phyloP scores from a whole-genome alignment of 441 rosid genomes.

The Sinapis alba region DNA sequence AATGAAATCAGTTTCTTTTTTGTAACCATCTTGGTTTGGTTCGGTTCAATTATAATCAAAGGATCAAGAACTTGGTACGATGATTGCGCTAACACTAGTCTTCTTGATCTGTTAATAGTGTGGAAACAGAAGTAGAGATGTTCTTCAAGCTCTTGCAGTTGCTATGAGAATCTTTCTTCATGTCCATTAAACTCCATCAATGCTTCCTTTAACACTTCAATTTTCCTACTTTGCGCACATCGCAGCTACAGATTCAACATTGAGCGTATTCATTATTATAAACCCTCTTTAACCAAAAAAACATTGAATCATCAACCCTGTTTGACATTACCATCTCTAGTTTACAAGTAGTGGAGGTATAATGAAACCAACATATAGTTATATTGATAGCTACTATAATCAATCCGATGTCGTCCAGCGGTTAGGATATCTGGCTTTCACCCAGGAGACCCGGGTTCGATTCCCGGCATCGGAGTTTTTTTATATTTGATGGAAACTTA shows the following conservation, averaged over 20 bases:
- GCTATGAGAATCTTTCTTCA: conserved; percentile 56
- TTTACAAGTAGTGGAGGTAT: not conserved
- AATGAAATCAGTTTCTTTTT: not conserved
- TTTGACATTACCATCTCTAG: not conserved
- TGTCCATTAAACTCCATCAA: conserved; percentile 52
- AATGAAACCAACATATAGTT: too few relatives aligned
- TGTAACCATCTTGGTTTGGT: not conserved
- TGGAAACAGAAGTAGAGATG: conserved; percentile 68
- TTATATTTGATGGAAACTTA: not conserved
- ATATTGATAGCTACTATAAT: not conserved
- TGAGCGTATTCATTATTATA: not conserved
- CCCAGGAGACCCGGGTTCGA: conserved; percentile 89
- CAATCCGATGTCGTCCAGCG: conserved; percentile 75
- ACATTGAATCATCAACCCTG: not conserved
- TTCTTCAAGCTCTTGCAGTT: conserved; percentile 72
- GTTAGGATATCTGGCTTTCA: conserved; percentile 83
- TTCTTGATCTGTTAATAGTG: conserved; percentile 74
- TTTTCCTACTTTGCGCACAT: conserved; percentile 54
- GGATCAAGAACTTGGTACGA: conserved; percentile 25
- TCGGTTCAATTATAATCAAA: conserved; percentile 2
- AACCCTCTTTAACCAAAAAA: not conserved
- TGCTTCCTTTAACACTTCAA: conserved; percentile 55
- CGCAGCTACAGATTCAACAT: conserved; percentile 36
- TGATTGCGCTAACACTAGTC: conserved; percentile 56
- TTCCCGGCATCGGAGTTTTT: conserved; percentile 50